Evolutionary conservation across 129 eudicot species (phyloP).

Genomic region (Sambucus nigra): DNA sequence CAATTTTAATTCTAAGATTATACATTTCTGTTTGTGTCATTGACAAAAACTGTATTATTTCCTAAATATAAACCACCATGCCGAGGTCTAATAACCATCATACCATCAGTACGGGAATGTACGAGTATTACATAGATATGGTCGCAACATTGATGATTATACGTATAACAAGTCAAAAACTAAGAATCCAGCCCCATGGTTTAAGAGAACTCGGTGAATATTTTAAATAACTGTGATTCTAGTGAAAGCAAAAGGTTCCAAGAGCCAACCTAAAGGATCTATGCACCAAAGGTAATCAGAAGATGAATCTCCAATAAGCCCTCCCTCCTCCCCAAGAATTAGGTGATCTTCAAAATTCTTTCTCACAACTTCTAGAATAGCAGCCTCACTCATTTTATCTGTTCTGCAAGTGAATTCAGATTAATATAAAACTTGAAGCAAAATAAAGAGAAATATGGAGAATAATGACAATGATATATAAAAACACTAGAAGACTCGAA

Average conservation of each 20-base stretch:
- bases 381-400: conserved; percentile 92
- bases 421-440: conserved; percentile 1
- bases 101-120: too few species aligned
- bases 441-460: not conserved
- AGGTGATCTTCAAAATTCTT: conserved; percentile 81
- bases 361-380: conserved; percentile 64
- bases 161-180: too few species aligned
- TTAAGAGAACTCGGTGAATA: too few species aligned
- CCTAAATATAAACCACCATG: too few species aligned
- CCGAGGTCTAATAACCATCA: too few species aligned
- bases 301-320: conserved; percentile 86
- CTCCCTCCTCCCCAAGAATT: conserved; percentile 99
- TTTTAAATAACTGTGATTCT: conserved; percentile 5
- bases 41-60: too few species aligned
- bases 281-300: conserved; percentile 99
- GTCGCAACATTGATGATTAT: too few species aligned
- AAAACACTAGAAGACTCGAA: not conserved
- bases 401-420: conserved; percentile 56
- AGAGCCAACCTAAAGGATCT: conserved; percentile 80
- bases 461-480: not conserved
- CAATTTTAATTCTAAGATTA: too few species aligned
- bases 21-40: too few species aligned
- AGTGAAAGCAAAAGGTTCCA: conserved; percentile 3
- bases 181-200: too few species aligned
- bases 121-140: too few species aligned